Evolutionary conservation across 1,139 yeast genomes (phyloP), one percentile per base, ranked within the genome.

Genomic region (Saccharomycopsis hybrid): DNA sequence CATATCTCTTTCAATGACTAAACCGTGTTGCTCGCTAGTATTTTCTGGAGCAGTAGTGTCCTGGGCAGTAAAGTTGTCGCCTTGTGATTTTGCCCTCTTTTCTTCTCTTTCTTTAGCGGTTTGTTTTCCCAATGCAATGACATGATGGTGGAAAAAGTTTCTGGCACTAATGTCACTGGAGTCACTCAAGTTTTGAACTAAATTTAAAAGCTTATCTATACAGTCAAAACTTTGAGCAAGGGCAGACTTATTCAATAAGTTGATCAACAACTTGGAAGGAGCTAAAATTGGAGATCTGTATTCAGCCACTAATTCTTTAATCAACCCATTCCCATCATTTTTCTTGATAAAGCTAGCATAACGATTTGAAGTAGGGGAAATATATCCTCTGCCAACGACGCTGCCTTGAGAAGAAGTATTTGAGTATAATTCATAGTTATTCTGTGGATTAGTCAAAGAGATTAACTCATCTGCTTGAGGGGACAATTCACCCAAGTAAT

Each of bases 91-190:
- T n/a, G n/a, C n/a, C n/a, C n/a, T n/a, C n/a, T n/a, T n/a, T 46
- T 55, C 54, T 4, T 53, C 49, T 36, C 56, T 57, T 42, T 50
- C 51, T 25, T 44, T 43, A 41, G 41, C 46, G 13, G 41, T 43
- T 28, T 45, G 49, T 57, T 90, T 80, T 2, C 96, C 96, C 51
- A 85, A 72, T 31, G 82, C 77, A 50, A 89, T 82, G 32, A 89
- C 78, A 59, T 82, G 82, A 57, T 87, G 87, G 63, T 90, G 97
- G 60, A 90, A 77, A 58, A 89, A 83, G 62, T 85, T 89, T 57
- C 97, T 74, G 28, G 88, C 87, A 53, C 85, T 82, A 46, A 90
- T 80, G 61, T 89, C 96, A 5, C 79, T 68, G 1, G 80, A 72
- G 60, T 88, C 96, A 47, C 73, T 69, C 28, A 81, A 63, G 5